Base-by-base conservation (phyloP, 169 alveolate genomes). In the Babesia gibsoni region DNA sequence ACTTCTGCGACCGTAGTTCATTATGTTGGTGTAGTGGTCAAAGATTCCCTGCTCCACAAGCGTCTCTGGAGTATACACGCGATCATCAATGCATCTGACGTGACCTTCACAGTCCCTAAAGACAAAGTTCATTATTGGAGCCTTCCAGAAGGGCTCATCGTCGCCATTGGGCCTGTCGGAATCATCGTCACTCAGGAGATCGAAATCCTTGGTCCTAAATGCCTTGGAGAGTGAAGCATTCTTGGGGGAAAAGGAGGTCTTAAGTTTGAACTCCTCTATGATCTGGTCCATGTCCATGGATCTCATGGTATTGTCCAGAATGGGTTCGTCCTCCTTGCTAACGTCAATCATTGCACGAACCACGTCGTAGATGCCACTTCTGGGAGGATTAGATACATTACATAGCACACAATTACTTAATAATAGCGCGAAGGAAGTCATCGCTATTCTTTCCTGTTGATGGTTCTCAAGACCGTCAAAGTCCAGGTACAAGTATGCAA, bases 31-130 rank as follows among this genome's bases (percentile, higher is more conserved):
- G 45, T 74, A 74, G 70, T 74, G 64, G 1, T 61, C 79, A 36
- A 74, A 74, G 33, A 74, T 59, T 7, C 84, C 84, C 72, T 74
- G 84, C 27, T 74, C 84, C 43, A 74, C 84, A 30, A 74, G 70
- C 41, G 79, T 67, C 37, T 74, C 84, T 3, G 84, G 84, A 6
- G 84, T 64, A 36, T 35, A 74, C 6, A 46, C 39, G 63, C 84
- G 77, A 7, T 74, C 84, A 22, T 74, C 84, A 18, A 74, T 22
- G 54, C 84, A 74, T 46, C 65, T 74, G 20, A 74, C 73, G 43
- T 56, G 68, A 18, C 79, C 84, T 25, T 63, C 59, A 43, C 68
- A 43, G 56, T 74, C 84, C 30, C 84, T 53, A 52, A 74, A 74
- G 10, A 74, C 73, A 35, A 74, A 74, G 53, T 74, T 69, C 5